These are phyloP conservation scores for Lentinula sp. DNA, from an alignment of 768 basidiomycete species.

Conservation along the genomic window DNA sequence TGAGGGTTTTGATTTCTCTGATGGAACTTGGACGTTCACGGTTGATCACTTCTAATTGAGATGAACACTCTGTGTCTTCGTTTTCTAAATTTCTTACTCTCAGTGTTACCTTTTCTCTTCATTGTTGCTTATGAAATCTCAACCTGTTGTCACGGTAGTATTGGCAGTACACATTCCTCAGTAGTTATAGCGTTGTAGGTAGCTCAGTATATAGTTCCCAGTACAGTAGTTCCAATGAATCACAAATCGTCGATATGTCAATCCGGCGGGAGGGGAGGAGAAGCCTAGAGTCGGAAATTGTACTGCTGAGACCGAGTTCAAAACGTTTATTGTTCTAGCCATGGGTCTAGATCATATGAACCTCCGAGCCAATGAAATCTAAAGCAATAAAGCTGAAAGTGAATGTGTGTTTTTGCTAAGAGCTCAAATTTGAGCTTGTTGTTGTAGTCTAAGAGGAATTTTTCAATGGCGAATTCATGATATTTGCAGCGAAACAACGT, in stretches of 20 bases:
- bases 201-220: not conserved
- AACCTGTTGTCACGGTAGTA: not conserved
- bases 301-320: not conserved
- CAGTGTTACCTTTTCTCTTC: not conserved
- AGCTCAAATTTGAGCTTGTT: not conserved
- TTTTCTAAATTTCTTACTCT: not conserved
- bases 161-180: not conserved
- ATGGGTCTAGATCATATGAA: not conserved
- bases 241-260: no score
- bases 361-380: not conserved
- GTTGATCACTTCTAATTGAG: conserved; percentile 84
- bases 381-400: no score
- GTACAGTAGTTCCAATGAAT: not conserved
- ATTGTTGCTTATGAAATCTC: no score
- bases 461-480: no score
- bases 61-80: not conserved
- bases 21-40: conserved; percentile 89
- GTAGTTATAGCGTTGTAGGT: no score
- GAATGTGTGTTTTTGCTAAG: not conserved
- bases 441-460: no score
- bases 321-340: not conserved
- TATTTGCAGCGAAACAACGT: no score
- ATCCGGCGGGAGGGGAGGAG: not conserved
- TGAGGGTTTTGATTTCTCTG: conserved; percentile 68
- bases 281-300: not conserved